Percentiles rank a stretch among this genome's conserved stretches.
Evolutionary conservation across 768 basidiomycete species (phyloP).

Genomic region (Hygrophoropsis aurantiaca): DNA sequence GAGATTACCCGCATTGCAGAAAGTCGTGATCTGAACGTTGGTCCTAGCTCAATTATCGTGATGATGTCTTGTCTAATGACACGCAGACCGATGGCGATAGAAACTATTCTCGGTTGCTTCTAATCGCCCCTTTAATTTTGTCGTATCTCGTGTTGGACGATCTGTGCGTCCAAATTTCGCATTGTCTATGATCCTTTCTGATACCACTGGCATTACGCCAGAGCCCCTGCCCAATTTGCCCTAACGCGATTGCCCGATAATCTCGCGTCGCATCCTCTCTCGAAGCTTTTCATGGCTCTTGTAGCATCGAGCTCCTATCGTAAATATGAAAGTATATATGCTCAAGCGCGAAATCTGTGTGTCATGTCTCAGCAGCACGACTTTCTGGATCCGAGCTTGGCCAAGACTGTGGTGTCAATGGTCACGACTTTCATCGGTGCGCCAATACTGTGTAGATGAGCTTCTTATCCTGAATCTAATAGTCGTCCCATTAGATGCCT

Average conservation of each 20-base stretch:
- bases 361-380: conserved; percentile 42
- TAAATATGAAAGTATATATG: conserved; percentile 55
- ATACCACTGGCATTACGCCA: conserved; percentile 22
- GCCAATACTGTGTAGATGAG: conserved; percentile 23
- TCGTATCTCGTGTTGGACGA: conserved; percentile 65
- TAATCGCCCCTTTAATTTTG: conserved; percentile 61
- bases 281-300: conserved; percentile 46
- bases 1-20: conserved; percentile 51
- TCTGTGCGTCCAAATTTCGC: conserved; percentile 41
- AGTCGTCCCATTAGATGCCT: conserved; percentile 43
- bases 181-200: background rate
- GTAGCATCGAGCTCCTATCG: conserved; percentile 52
- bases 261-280: conserved; percentile 43
- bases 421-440: conserved; percentile 52
- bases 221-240: conserved; percentile 60
- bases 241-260: conserved; percentile 54
- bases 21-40: conserved; percentile 52
- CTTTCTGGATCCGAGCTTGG: conserved; percentile 47
- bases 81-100: conserved; percentile 39
- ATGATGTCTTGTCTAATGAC: background rate
- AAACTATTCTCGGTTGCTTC: conserved; percentile 45
- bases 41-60: conserved; percentile 13
- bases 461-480: too few relatives aligned
- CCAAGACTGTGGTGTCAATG: conserved; percentile 43
- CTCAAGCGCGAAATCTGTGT: conserved; percentile 43